Percentiles rank a stretch among this genome's conserved stretches.
Evolutionary conservation across 345 rosid genomes (phyloP).

Genomic region (Boechera divaricarpa): DNA sequence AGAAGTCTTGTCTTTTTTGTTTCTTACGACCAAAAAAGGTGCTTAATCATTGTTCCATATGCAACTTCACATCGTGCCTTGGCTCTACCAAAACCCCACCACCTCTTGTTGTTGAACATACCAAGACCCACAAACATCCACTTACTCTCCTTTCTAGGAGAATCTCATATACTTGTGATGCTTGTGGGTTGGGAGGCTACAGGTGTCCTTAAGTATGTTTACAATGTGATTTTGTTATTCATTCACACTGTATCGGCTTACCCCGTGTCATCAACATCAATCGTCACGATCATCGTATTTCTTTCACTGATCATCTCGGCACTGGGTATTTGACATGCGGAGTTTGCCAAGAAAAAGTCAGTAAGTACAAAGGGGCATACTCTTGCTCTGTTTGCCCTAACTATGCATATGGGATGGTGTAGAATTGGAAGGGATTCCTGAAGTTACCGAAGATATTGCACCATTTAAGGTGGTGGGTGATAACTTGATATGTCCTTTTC

Average conservation of each 20-base stretch:
- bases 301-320: neutral
- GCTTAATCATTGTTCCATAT: neutral
- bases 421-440: constrained; percentile 5
- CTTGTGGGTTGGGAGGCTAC: neutral
- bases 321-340: neutral
- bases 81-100: neutral
- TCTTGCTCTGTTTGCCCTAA: constrained; percentile 13
- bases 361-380: neutral
- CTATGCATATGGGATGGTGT: neutral
- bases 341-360: neutral
- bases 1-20: neutral
- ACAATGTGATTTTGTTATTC: neutral
- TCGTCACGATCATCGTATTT: constrained; percentile 10
- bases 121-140: constrained; percentile 5
- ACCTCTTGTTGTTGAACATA: neutral
- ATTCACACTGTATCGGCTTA: neutral
- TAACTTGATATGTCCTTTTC: neutral
- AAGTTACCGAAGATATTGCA: neutral
- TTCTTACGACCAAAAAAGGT: accelerated
- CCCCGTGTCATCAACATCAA: constrained; percentile 3
- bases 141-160: neutral
- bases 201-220: too few relatives aligned
- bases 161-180: neutral
- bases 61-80: neutral
- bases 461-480: constrained; percentile 13